phyloP scores from a whole-genome alignment of 208 protist species.

The Acanthamoeba healyi region DNA sequence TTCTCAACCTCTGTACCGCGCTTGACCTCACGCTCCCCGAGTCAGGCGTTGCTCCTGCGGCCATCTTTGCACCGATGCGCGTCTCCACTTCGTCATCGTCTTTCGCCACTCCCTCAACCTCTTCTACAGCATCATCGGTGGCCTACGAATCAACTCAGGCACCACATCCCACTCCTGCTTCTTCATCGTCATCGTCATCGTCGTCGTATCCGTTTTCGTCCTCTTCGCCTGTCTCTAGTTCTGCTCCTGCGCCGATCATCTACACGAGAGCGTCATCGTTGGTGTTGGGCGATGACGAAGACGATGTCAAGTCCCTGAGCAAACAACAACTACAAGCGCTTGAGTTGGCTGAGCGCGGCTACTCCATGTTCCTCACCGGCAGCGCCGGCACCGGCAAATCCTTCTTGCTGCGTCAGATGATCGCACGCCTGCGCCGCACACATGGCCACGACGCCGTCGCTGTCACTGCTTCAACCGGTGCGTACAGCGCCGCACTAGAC shows the following conservation, averaged over 20 bases:
- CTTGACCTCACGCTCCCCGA: background rate
- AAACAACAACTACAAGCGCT: constrained; percentile 69
- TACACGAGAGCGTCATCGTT: background rate
- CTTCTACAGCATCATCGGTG: background rate
- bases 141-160: background rate
- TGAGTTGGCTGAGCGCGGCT: constrained; percentile 24
- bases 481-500: background rate
- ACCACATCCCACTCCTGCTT: background rate
- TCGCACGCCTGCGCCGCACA: constrained; percentile 40
- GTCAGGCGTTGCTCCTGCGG: background rate
- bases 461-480: constrained; percentile 85
- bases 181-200: background rate
- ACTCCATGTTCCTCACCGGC: constrained; percentile 85
- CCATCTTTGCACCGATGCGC: background rate
- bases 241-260: background rate
- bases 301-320: background rate
- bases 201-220: background rate
- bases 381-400: constrained; percentile 87
- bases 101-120: background rate
- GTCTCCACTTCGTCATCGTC: background rate
- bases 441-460: constrained; percentile 26
- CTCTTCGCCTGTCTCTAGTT: too few species aligned
- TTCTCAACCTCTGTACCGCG: background rate
- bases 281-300: background rate
- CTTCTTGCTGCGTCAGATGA: constrained; percentile 82